Evolutionary conservation across 2,329 filamentous ascomycete species (phyloP).

Genomic region (Sarocladiaceae sp.): DNA sequence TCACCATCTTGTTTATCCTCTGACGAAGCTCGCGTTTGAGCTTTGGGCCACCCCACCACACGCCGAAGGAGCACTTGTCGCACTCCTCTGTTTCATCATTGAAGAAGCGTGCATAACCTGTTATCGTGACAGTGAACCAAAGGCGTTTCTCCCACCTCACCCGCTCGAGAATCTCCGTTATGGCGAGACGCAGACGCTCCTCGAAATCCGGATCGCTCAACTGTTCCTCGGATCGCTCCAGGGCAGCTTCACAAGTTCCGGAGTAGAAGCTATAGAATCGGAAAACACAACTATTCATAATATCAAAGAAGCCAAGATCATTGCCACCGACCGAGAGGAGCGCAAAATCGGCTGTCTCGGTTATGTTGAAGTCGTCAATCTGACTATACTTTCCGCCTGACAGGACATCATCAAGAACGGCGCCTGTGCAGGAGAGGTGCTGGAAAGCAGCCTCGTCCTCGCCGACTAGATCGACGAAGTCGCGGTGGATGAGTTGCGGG

Average conservation of each 20-base stretch:
- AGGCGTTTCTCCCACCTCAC: conserved; percentile 40
- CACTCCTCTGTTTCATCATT: conserved; percentile 38
- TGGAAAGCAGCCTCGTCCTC: conserved; percentile 31
- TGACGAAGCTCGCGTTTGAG: conserved; percentile 32
- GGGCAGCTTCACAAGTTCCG: conserved; percentile 38
- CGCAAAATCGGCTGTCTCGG: conserved; percentile 35
- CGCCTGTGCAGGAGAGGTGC: conserved; percentile 43
- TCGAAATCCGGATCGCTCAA: conserved; percentile 33
- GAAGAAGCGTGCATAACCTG: conserved; percentile 45
- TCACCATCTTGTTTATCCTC: conserved; percentile 41
- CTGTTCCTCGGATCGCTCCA: conserved; percentile 27
- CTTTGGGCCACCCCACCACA: conserved; percentile 41
- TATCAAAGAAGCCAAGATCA: conserved; percentile 45
- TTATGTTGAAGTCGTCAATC: conserved; percentile 36
- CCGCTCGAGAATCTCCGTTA: conserved; percentile 39
- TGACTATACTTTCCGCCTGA: conserved; percentile 32
- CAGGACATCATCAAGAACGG: conserved; percentile 36
- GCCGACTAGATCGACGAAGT: conserved; percentile 25
- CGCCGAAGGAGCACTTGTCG: conserved; percentile 38
- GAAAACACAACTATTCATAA: conserved; percentile 47
- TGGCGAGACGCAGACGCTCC: conserved; percentile 30
- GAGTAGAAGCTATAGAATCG: conserved; percentile 45
- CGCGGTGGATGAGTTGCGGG: conserved; percentile 32
- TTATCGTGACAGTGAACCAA: conserved; percentile 38
- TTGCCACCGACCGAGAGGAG: conserved; percentile 45